Evolutionary conservation across 352 stramenopile genomes (phyloP).

Genomic region (Phytopythium mirpurense): DNA sequence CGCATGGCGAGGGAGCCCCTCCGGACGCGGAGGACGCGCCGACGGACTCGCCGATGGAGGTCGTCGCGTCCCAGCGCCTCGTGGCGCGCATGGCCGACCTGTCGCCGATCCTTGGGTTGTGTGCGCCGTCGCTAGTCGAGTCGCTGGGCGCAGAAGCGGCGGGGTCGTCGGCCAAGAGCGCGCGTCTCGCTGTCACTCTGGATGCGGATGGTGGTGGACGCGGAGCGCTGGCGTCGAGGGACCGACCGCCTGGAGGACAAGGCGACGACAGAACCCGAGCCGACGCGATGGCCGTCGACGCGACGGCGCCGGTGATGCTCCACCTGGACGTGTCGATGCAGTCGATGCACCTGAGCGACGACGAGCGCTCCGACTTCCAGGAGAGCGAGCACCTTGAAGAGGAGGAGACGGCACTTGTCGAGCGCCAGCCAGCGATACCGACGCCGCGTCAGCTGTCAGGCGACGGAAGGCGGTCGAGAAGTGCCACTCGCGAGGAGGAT

Average conservation of each 20-base stretch:
- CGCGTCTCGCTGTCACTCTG: background rate
- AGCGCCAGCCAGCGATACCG: background rate
- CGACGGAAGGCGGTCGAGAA: background rate
- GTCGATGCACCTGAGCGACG: conserved; percentile 60
- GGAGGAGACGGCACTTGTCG: background rate
- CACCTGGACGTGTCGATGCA: conserved; percentile 68
- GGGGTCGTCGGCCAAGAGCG: background rate
- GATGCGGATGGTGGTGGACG: background rate
- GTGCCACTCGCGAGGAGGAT: background rate
- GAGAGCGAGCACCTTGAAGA: conserved; percentile 14
- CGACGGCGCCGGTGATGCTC: background rate
- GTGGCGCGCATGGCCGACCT: conserved; percentile 41
- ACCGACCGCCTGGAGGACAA: background rate
- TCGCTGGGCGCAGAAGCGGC: background rate
- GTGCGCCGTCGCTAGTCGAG: conserved; percentile 4
- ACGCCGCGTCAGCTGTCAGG: background rate
- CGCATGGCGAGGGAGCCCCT: background rate
- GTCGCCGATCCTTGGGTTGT: conserved; percentile 46
- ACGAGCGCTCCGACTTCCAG: conserved; percentile 17
- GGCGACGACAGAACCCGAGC: background rate
- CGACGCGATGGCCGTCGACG: background rate
- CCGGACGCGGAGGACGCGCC: background rate
- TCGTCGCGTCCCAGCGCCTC: conserved; percentile 47
- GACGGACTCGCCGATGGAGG: conserved; percentile 2
- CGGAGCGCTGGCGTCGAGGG: background rate